Percentiles rank a stretch among this genome's conserved stretches.
phyloP scores from a whole-genome alignment of 768 basidiomycete species.

The Zangia roseola region DNA sequence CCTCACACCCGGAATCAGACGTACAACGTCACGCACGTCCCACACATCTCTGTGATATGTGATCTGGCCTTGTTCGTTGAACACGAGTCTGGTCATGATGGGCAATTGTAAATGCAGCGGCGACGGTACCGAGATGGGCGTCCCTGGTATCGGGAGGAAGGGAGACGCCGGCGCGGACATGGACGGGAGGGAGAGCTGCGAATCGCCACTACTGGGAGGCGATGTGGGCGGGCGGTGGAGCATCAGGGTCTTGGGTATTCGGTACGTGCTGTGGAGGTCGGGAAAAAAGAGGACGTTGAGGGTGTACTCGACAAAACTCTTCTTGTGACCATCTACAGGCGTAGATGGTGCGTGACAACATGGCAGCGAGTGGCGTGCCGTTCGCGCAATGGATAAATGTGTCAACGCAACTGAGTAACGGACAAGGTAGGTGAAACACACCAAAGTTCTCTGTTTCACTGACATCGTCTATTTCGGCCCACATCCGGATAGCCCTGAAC shows the following conservation, averaged over 20 bases:
- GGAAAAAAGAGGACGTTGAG: conserved; percentile 76
- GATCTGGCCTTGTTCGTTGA: conserved; percentile 81
- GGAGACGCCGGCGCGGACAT: conserved; percentile 36
- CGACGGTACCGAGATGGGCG: conserved; percentile 56
- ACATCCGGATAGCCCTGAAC: conserved; percentile 65
- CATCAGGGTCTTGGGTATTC: conserved; percentile 41
- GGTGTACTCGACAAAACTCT: conserved; percentile 76
- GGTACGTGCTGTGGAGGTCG: conserved; percentile 53
- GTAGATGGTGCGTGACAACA: not conserved
- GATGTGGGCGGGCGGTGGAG: conserved; percentile 27
- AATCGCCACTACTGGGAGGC: conserved; percentile 22
- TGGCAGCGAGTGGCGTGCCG: too few species aligned
- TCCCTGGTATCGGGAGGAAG: conserved; percentile 57
- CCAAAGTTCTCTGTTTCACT: conserved; percentile 81
- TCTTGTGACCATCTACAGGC: conserved; percentile 66
- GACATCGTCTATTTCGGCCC: conserved; percentile 74
- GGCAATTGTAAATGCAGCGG: conserved; percentile 74
- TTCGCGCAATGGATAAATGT: too few species aligned
- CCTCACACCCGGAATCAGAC: conserved; percentile 67
- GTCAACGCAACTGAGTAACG: not conserved
- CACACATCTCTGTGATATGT: conserved; percentile 79
- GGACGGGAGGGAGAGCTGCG: conserved; percentile 23
- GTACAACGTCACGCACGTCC: conserved; percentile 77
- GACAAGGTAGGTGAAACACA: conserved; percentile 31
- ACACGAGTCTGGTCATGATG: conserved; percentile 68